A percentile compares a stretch with the other conserved stretches of the same genome.
phyloP scores from a whole-genome alignment of 2,329 filamentous ascomycete genomes.

The Claviceps digitariae region DNA sequence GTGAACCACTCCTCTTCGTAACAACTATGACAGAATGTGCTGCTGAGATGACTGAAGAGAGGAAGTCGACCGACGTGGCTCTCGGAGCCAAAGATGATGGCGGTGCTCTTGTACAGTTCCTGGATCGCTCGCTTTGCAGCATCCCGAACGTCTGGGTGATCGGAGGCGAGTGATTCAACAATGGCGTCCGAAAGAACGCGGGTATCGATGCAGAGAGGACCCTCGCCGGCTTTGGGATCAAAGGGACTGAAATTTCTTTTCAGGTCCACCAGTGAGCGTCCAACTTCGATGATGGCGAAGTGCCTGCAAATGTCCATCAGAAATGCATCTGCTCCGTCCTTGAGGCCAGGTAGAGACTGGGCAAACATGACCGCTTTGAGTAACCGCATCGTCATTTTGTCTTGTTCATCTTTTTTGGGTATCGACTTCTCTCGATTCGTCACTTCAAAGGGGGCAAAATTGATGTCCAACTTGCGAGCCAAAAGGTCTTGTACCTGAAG shows the following conservation, averaged over 20 bases:
- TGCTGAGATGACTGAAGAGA: constrained; percentile 74
- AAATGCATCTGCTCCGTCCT: constrained; percentile 60
- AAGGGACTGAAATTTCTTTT: constrained; percentile 70
- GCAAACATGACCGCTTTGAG: constrained; percentile 83
- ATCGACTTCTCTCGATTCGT: constrained; percentile 74
- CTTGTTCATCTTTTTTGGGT: constrained; percentile 74
- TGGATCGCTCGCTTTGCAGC: constrained; percentile 68
- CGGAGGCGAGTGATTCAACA: constrained; percentile 78
- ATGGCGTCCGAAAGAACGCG: constrained; percentile 78
- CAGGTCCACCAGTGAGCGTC: constrained; percentile 65
- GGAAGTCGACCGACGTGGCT: constrained; percentile 60
- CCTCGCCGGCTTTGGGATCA: constrained; percentile 74
- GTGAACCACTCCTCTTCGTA: constrained; percentile 98
- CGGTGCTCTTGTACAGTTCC: constrained; percentile 63
- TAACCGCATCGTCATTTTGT: constrained; percentile 68
- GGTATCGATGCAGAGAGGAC: constrained; percentile 75
- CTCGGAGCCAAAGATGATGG: constrained; percentile 64
- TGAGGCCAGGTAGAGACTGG: constrained; percentile 67
- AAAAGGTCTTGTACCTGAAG: constrained; percentile 80
- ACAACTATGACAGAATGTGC: constrained; percentile 83
- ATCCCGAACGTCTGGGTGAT: constrained; percentile 66
- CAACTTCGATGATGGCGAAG: constrained; percentile 81
- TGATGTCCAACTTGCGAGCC: constrained; percentile 55
- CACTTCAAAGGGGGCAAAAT: constrained; percentile 56
- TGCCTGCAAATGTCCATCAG: constrained; percentile 75